phyloP scores from a whole-genome alignment of 2,329 filamentous ascomycete genomes.

The Conoideocrella luteorostrata region DNA sequence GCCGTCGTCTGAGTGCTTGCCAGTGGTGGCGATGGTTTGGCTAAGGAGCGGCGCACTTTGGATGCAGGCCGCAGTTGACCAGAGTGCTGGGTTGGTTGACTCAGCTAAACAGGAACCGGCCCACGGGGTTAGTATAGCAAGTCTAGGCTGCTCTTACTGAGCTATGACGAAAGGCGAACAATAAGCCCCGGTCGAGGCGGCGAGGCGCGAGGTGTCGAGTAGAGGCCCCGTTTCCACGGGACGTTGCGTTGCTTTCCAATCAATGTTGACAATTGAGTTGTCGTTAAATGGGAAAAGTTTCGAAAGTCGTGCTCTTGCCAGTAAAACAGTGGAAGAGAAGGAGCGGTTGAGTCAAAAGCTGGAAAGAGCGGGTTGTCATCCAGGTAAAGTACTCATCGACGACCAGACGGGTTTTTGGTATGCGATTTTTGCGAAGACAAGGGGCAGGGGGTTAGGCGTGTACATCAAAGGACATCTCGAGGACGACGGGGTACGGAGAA shows the following conservation, averaged over 20 bases:
- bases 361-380: slow-evolving; percentile 8
- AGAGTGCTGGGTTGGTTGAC: neutral
- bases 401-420: slow-evolving; percentile 2
- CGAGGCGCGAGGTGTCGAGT: neutral
- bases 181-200: neutral
- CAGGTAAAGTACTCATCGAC: slow-evolving; percentile 4
- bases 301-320: neutral
- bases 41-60: no score
- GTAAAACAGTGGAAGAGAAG: neutral
- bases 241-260: neutral
- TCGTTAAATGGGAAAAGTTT: neutral
- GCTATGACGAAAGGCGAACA: slow-evolving; percentile 3
- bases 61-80: neutral
- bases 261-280: neutral
- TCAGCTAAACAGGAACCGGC: neutral
- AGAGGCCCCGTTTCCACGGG: neutral
- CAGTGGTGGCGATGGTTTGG: no score
- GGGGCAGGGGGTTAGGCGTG: slow-evolving; percentile 6
- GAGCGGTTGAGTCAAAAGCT: slow-evolving; percentile 5
- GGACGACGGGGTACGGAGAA: neutral
- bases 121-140: neutral
- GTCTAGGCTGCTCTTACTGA: neutral
- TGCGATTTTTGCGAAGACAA: slow-evolving; percentile 4
- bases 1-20: neutral
- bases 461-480: slow-evolving; percentile 2